Conservation (phyloP, 805 yeast genomes). For the Candida orba region DNA sequence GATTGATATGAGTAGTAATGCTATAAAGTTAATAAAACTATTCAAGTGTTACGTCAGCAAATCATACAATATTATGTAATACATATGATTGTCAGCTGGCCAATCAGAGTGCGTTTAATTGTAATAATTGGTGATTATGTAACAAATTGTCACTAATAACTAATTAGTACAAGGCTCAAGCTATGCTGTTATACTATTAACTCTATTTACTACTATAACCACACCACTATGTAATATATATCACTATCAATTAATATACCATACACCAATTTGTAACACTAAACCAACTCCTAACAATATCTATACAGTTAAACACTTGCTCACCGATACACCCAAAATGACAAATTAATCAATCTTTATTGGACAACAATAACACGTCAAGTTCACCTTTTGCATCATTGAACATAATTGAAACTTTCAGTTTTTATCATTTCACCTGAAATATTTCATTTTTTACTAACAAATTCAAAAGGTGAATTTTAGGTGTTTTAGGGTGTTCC, state of each 20-base stretch:
- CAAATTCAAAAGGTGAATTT: constrained; percentile 4
- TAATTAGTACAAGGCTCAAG: no score
- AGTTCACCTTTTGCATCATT: not conserved
- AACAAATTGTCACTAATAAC: no score
- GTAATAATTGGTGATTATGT: not conserved
- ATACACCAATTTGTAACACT: no score
- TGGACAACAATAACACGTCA: constrained; percentile 1
- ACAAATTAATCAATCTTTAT: constrained; percentile 5
- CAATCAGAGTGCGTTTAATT: not conserved
- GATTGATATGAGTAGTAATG: no score
- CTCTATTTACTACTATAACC: no score
- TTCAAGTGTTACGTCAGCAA: not conserved
- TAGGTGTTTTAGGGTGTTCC: constrained; percentile 12
- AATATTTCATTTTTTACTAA: constrained; percentile 3
- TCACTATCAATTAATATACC: no score
- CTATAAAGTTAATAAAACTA: no score
- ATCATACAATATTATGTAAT: not conserved
- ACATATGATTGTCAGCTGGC: not conserved
- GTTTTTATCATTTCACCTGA: not conserved
- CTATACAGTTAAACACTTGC: no score
- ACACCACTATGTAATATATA: no score
- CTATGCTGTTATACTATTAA: no score
- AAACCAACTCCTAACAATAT: no score
- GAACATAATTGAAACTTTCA: not conserved
- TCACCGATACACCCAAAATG: constrained; percentile 7